Evolutionary conservation across 192 early-diverging fungal species (phyloP).

Genomic region (Rhizophlyctis rosea): DNA sequence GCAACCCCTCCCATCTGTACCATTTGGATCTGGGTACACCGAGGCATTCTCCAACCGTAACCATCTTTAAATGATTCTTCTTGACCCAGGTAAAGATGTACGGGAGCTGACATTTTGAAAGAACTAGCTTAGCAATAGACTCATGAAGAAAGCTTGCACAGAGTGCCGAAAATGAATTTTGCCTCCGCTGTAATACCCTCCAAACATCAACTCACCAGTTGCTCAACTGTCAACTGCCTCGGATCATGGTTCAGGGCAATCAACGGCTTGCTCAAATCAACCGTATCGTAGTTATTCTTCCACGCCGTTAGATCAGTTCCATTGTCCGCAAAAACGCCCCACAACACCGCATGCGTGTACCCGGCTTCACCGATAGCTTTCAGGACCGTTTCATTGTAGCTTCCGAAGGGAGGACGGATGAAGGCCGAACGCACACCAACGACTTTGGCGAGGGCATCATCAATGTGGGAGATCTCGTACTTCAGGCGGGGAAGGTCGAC

Average conservation of each 20-base stretch:
- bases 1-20: background rate
- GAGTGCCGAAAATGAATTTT: no score
- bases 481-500: conserved; percentile 47
- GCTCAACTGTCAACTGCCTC: background rate
- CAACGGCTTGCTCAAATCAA: background rate
- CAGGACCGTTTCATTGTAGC: background rate
- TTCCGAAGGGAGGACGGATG: conserved; percentile 19
- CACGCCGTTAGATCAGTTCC: no score
- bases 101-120: no score
- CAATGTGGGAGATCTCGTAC: conserved; percentile 57
- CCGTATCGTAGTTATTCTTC: background rate
- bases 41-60: background rate
- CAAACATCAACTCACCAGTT: no score
- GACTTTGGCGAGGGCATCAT: conserved; percentile 47
- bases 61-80: background rate
- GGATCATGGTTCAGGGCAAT: background rate
- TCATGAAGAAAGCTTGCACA: no score
- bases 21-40: background rate
- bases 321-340: no score
- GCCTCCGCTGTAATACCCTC: no score
- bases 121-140: no score
- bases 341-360: no score
- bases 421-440: conserved; percentile 4
- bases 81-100: background rate
- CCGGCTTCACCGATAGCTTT: background rate